Evolutionary conservation across 2,329 filamentous ascomycete species (phyloP), one percentile per base, ranked within the genome.

Genomic region (Fusarium floridanum): DNA sequence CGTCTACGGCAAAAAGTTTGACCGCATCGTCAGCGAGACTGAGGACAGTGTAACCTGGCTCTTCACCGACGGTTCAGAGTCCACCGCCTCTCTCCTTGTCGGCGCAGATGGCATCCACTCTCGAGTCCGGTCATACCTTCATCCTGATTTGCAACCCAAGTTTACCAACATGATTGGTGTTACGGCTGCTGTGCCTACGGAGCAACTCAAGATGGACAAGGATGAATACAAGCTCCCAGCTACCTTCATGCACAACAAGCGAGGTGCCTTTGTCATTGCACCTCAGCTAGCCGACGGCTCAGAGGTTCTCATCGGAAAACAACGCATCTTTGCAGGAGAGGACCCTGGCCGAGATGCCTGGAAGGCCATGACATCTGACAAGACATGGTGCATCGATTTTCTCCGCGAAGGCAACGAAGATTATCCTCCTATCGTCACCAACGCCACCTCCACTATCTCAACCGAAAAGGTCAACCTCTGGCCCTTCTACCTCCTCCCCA

Each of bases 31-130:
- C 2, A 74, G 78, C 0, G 86, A 89, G 64, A 81, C 80, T 0
- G 80, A 82, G 0, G 66, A 83, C 0, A 77, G 77, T 0, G 86
- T 90, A 0, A 83, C 80, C 1, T 88, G 87, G 72, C 82, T 82
- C 14, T 88, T 91, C 65, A 79, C 79, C 0, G 86, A 89, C 63
- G 88, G 87, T 1, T 82, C 82, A 0, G 81, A 76, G 0, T 81
- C 74, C 1, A 78, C 74, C 0, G 86, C 87, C 0, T 73, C 80
- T 3, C 76, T 89, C 14, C 84, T 92, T 0, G 82, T 91, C 17
- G 90, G 89, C 0, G 88, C 88, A 0, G 90, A 92, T 67, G 90
- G 90, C 1, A 91, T 91, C 60, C 88, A 91, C 76, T 91, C 89
- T 1, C 83, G 81, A 0, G 87, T 91, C 0, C 84, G 89, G 4